Conservation (phyloP, 1,284 basidiomycete species). For the Cryptococcus sp. region DNA sequence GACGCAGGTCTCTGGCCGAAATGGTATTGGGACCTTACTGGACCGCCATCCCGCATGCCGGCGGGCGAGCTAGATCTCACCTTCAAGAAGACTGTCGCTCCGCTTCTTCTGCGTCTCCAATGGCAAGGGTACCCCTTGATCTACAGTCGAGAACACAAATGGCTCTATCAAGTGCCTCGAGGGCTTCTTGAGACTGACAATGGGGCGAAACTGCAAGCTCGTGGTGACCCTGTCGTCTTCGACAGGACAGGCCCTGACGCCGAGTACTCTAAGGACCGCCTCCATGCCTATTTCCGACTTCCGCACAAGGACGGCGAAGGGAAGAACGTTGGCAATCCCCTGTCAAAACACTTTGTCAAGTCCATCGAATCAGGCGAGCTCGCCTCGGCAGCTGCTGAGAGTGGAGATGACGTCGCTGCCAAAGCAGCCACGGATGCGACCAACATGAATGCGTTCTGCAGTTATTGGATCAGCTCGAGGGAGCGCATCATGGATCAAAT, state of each 20-base stretch:
- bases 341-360: conserved; percentile 86
- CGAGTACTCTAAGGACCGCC: conserved; percentile 21
- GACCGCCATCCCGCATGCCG: conserved; percentile 40
- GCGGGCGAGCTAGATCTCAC: conserved; percentile 74
- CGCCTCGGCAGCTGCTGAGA: conserved; percentile 55
- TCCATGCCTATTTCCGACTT: conserved; percentile 74
- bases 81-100: conserved; percentile 78
- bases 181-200: conserved; percentile 21
- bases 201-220: conserved; percentile 6
- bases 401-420: conserved; percentile 57
- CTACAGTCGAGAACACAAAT: conserved; percentile 85
- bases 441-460: conserved; percentile 91
- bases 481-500: conserved; percentile 92
- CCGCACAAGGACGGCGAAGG: conserved; percentile 94
- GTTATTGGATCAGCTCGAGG: conserved; percentile 94
- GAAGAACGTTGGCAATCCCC: conserved; percentile 90
- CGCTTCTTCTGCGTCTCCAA: conserved; percentile 80
- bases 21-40: conserved; percentile 91
- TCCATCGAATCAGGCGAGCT: conserved; percentile 83
- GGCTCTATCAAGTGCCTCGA: conserved; percentile 78
- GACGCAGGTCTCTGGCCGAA: conserved; percentile 65
- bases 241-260: conserved; percentile 23
- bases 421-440: conserved; percentile 79
- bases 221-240: conserved; percentile 25
- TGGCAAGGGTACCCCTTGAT: conserved; percentile 88